These are phyloP conservation scores for Daucus carota DNA, from an alignment of 129 eudicot genomes.

Conservation along the genomic window DH1_v3.0 NC_030382.2:26945001-26945500, in stretches of 20 bases:
- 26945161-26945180: slow-evolving; percentile 58
- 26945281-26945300: slow-evolving; percentile 17
- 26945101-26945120: slow-evolving; percentile 72
- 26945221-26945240: slow-evolving; percentile 13
- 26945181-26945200: slow-evolving; percentile 62
- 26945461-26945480: not conserved
- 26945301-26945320: slow-evolving; percentile 32
- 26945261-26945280: slow-evolving; percentile 11
- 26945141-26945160: slow-evolving; percentile 65
- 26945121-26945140: slow-evolving; percentile 57
- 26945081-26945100: slow-evolving; percentile 56
- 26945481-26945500: not conserved
- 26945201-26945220: slow-evolving; percentile 60
- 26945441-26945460: not conserved
- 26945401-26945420: not conserved
- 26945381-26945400: not conserved
- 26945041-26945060: slow-evolving; percentile 81
- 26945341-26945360: slow-evolving; percentile 46
- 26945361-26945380: slow-evolving; percentile 11
- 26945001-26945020: slow-evolving; percentile 41
- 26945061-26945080: slow-evolving; percentile 70
- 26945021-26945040: slow-evolving; percentile 46
- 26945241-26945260: slow-evolving; percentile 9
- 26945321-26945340: slow-evolving; percentile 33
- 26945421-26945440: not conserved